Evolutionary conservation across 164 flowering plant genomes (phyloP).

Genomic region (Malania oleifera): DNA sequence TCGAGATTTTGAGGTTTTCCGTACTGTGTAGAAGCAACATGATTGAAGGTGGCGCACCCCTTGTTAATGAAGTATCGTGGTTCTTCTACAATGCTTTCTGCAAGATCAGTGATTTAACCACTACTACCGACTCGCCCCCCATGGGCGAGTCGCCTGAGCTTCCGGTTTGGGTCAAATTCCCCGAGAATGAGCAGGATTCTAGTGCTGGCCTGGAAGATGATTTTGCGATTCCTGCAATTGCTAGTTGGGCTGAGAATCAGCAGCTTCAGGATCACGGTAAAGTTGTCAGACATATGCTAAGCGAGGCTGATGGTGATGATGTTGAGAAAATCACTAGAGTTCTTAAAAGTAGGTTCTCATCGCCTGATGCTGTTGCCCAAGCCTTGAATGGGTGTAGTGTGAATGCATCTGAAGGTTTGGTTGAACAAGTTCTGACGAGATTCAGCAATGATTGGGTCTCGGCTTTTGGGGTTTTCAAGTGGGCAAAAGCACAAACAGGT

Average conservation of each 20-base stretch:
- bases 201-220: slow-evolving; percentile 33
- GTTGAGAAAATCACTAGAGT: slow-evolving; percentile 33
- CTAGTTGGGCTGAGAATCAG: slow-evolving; percentile 29
- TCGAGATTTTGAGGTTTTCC: slow-evolving; percentile 10
- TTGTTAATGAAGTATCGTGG: slow-evolving; percentile 1
- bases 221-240: slow-evolving; percentile 48
- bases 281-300: not conserved
- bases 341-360: slow-evolving; percentile 23
- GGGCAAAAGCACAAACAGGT: slow-evolving; percentile 45
- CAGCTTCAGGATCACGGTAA: slow-evolving; percentile 10
- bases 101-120: slow-evolving; percentile 14
- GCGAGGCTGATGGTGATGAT: slow-evolving; percentile 18
- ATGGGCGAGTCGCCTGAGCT: slow-evolving; percentile 43
- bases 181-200: slow-evolving; percentile 9
- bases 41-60: not conserved
- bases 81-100: slow-evolving; percentile 21
- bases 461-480: slow-evolving; percentile 55
- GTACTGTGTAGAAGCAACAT: not conserved
- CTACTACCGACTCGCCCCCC: not conserved
- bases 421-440: slow-evolving; percentile 42
- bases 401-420: slow-evolving; percentile 23
- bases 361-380: slow-evolving; percentile 31
- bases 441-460: slow-evolving; percentile 52
- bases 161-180: slow-evolving; percentile 50
- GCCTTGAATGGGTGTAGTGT: slow-evolving; percentile 34